Percentiles rank a stretch among this genome's conserved stretches.
These are phyloP conservation scores for Clitoria ternatea DNA, from an alignment of 306 rosid species.

Conservation along the genomic window DNA sequence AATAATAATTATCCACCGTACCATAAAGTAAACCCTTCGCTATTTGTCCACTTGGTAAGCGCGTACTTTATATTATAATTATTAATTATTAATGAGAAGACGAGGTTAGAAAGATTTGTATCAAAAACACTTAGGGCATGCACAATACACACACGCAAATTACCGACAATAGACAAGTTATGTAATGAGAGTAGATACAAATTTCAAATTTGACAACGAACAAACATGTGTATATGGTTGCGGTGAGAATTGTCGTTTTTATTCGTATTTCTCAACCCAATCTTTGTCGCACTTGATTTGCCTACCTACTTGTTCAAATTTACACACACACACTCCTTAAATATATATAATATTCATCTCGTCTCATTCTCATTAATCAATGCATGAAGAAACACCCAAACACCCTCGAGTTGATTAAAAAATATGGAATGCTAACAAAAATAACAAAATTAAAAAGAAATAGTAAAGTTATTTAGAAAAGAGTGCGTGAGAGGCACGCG, in stretches of 20 bases:
- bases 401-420: too few species aligned
- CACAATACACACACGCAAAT: slow-evolving; percentile 11
- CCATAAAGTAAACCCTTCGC: background rate
- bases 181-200: background rate
- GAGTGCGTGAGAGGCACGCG: slow-evolving; percentile 48
- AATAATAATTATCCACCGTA: background rate
- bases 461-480: background rate
- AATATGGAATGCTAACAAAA: too few species aligned
- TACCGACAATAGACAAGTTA: slow-evolving; percentile 23
- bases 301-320: slow-evolving; percentile 11
- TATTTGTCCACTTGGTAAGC: background rate
- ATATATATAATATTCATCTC: background rate
- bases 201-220: slow-evolving; percentile 8
- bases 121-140: background rate
- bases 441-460: too few species aligned
- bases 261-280: slow-evolving; percentile 22
- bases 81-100: background rate
- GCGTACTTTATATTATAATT: background rate
- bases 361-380: slow-evolving; percentile 16
- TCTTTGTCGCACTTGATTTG: slow-evolving; percentile 29
- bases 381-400: background rate
- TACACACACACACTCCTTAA: background rate
- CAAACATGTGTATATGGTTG: slow-evolving; percentile 19
- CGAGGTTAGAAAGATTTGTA: background rate
- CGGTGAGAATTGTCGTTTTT: slow-evolving; percentile 35